Evolutionary conservation across 2,329 filamentous ascomycete genomes (phyloP).

Genomic region (Fusarium irregulare): DNA sequence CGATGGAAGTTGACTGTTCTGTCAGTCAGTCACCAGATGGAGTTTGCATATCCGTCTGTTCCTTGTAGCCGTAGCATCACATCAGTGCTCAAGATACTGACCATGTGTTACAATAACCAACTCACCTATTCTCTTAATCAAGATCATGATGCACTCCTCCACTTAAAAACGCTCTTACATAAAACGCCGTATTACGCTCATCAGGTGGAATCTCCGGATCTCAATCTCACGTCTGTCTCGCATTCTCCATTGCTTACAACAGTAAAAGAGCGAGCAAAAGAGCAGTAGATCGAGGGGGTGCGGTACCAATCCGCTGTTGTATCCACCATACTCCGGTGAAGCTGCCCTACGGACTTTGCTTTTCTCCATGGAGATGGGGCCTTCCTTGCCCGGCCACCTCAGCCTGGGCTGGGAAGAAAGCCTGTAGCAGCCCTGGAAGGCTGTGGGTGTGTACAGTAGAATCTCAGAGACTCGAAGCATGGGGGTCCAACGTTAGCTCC

Average conservation of each 20-base stretch:
- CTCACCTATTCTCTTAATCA: constrained; percentile 1
- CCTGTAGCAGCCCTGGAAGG: constrained; percentile 33
- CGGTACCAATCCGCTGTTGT: constrained; percentile 22
- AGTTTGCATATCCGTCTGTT: constrained; percentile 28
- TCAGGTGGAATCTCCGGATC: constrained; percentile 2
- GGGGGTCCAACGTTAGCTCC: constrained; percentile 1
- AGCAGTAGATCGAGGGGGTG: constrained; percentile 6
- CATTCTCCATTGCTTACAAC: constrained; percentile 23
- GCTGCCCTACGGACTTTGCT: constrained; percentile 28
- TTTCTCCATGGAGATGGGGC: constrained; percentile 10
- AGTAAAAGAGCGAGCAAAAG: neutral
- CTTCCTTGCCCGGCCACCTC: neutral
- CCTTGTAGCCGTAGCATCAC: constrained; percentile 11
- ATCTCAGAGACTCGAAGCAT: neutral
- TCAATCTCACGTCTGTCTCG: constrained; percentile 4
- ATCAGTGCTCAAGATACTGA: neutral
- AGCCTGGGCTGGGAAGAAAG: constrained; percentile 1
- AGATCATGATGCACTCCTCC: constrained; percentile 22
- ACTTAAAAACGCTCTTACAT: constrained; percentile 19
- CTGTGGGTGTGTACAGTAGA: constrained; percentile 17
- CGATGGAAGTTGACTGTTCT: neutral
- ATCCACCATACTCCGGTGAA: constrained; percentile 19
- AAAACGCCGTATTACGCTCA: constrained; percentile 29
- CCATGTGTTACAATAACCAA: constrained; percentile 10
- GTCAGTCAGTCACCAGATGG: constrained; percentile 22